Conservation (phyloP, 2,329 filamentous ascomycete species). For the Tolypocladium sp. region DNA sequence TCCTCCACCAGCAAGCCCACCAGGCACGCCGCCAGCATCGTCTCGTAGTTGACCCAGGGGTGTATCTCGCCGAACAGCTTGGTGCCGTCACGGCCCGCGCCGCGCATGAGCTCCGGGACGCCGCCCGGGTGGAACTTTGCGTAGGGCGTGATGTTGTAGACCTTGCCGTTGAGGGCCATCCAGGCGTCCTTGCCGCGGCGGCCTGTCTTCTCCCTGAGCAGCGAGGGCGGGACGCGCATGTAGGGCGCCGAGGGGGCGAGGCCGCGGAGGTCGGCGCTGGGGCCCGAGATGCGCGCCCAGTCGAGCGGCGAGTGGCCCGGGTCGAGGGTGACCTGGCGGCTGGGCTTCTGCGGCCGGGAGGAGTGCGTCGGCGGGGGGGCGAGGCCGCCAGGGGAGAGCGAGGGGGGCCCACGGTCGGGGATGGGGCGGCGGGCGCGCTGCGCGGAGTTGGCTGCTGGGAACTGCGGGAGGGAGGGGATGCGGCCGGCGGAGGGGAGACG, state of each 20-base stretch:
- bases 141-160: constrained; percentile 92
- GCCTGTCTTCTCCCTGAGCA: constrained; percentile 71
- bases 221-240: constrained; percentile 71
- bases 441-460: constrained; percentile 42
- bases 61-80: constrained; percentile 58
- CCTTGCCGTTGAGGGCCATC: constrained; percentile 80
- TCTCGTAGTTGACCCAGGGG: constrained; percentile 65
- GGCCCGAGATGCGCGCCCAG: constrained; percentile 74
- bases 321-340: constrained; percentile 67
- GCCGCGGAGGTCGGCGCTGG: constrained; percentile 58
- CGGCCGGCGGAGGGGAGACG: constrained; percentile 18
- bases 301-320: constrained; percentile 92
- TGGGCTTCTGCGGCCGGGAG: constrained; percentile 43
- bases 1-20: constrained; percentile 56
- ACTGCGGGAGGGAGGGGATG: constrained; percentile 28
- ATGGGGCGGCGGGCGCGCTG: constrained; percentile 36
- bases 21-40: constrained; percentile 55
- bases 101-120: constrained; percentile 59
- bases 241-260: constrained; percentile 41
- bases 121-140: constrained; percentile 86
- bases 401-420: constrained; percentile 28
- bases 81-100: constrained; percentile 53
- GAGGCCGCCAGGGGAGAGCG: constrained; percentile 31
- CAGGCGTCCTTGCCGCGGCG: constrained; percentile 80
- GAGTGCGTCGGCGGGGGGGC: constrained; percentile 47